Evolutionary conservation across 768 basidiomycete genomes (phyloP).

Genomic region (Tricholoma sp.): DNA sequence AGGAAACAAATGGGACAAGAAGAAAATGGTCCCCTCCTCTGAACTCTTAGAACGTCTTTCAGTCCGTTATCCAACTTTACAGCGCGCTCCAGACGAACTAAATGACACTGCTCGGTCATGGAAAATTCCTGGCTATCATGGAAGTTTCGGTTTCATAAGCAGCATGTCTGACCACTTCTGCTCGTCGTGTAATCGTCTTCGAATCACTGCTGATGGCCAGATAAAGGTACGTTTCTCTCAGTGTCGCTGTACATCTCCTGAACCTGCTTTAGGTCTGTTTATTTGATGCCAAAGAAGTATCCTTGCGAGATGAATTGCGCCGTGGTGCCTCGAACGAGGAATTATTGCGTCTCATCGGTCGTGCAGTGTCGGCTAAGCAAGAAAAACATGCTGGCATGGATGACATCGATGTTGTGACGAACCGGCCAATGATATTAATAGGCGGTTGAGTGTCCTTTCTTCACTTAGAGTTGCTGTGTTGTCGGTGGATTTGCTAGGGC

Average conservation of each 20-base stretch:
- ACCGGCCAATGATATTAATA: conserved; percentile 89
- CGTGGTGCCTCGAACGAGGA: conserved; percentile 58
- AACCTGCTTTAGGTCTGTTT: conserved; percentile 64
- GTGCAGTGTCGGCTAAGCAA: conserved; percentile 66
- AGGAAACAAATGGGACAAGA: conserved; percentile 85
- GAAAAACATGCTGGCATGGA: conserved; percentile 86
- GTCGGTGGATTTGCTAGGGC: conserved; percentile 9
- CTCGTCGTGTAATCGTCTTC: conserved; percentile 74
- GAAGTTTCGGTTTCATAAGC: conserved; percentile 82
- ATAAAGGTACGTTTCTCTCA: conserved; percentile 54
- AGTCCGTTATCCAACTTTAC: conserved; percentile 41
- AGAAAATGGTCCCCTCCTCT: conserved; percentile 76
- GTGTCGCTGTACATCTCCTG: background rate
- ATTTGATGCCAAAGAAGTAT: conserved; percentile 81
- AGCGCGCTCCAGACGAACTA: conserved; percentile 56
- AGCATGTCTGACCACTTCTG: conserved; percentile 96
- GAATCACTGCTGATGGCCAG: conserved; percentile 87
- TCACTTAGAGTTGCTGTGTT: conserved; percentile 17
- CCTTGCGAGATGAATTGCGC: conserved; percentile 72
- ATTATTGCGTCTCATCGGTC: conserved; percentile 53
- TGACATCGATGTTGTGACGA: conserved; percentile 67
- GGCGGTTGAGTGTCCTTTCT: conserved; percentile 72
- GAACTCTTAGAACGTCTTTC: conserved; percentile 53
- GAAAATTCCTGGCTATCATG: conserved; percentile 64
- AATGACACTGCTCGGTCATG: conserved; percentile 84